phyloP scores from a whole-genome alignment of 108 stramenopile genomes.

The Nitzschia inconspicua region DNA sequence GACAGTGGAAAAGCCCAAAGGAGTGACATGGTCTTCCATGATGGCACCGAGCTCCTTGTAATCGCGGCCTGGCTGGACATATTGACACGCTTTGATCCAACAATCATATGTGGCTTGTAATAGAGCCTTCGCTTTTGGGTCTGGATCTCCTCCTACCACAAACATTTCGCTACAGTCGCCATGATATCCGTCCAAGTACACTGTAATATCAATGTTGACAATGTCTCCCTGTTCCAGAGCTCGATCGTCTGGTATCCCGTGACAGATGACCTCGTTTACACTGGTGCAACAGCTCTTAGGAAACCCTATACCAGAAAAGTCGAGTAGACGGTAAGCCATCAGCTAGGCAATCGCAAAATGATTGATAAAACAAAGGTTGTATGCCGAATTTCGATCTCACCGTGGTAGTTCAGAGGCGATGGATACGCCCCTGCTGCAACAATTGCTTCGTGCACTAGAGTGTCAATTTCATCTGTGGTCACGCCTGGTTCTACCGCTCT shows the following conservation, averaged over 20 bases:
- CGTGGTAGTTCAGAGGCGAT: constrained; percentile 94
- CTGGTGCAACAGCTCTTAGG: constrained; percentile 97
- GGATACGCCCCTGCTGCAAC: constrained; percentile 35
- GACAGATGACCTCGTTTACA: constrained; percentile 99
- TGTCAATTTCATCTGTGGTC: constrained; percentile 94
- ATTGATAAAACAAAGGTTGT: no score
- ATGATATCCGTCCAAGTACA: constrained; percentile 91
- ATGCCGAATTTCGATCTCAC: no score
- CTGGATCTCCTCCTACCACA: constrained; percentile 81
- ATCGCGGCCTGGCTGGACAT: constrained; percentile 71
- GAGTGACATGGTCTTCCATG: constrained; percentile 80
- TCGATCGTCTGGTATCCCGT: constrained; percentile 97
- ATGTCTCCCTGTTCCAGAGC: constrained; percentile 89
- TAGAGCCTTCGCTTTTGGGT: constrained; percentile 56
- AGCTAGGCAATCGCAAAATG: no score
- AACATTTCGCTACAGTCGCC: constrained; percentile 99
- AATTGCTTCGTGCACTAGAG: constrained; percentile 84
- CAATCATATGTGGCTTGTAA: constrained; percentile 89
- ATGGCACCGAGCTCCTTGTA: constrained; percentile 94
- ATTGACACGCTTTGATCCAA: constrained; percentile 72
- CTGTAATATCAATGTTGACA: constrained; percentile 94
- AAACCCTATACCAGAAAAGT: no score
- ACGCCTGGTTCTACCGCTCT: constrained; percentile 75
- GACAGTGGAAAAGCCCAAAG: constrained; percentile 74
- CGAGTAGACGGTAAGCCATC: no score